phyloP scores from a whole-genome alignment of 129 eudicot genomes.

The Saposhnikovia divaricata region DNA sequence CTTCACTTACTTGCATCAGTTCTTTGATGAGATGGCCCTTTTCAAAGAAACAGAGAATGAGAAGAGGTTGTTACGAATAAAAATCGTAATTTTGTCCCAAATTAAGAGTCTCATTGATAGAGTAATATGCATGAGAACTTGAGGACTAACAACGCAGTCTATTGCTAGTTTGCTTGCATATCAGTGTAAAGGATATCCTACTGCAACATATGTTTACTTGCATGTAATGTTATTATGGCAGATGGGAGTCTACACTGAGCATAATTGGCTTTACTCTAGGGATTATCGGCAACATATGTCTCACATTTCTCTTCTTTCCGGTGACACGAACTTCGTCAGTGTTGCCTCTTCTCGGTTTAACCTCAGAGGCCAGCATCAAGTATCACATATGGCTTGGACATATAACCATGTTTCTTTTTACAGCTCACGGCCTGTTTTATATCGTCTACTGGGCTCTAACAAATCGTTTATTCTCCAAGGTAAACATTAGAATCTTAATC shows the following conservation, averaged over 20 bases:
- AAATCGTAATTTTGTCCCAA: neutral
- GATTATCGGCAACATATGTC: constrained; percentile 58
- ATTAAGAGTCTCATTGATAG: neutral
- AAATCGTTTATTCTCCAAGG: constrained; percentile 42
- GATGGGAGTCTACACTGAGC: constrained; percentile 69
- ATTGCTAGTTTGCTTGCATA: too few relatives aligned
- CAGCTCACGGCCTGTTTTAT: constrained; percentile 74
- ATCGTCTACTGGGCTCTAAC: constrained; percentile 56
- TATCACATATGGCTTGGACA: constrained; percentile 94
- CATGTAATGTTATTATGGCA: constrained; percentile 12
- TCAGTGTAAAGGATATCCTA: too few relatives aligned
- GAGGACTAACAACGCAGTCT: too few relatives aligned
- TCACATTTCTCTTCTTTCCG: constrained; percentile 65
- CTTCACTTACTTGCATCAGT: constrained; percentile 28
- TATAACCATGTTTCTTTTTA: constrained; percentile 52
- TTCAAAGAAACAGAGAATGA: constrained; percentile 36
- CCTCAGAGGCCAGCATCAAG: constrained; percentile 77
- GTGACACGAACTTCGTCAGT: constrained; percentile 80
- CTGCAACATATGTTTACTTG: neutral
- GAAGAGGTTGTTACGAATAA: constrained; percentile 10
- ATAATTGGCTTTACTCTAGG: constrained; percentile 53
- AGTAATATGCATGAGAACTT: neutral
- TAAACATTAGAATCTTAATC: constrained; percentile 8
- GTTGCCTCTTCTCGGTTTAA: constrained; percentile 53
- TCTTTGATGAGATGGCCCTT: constrained; percentile 31